A percentile compares a stretch with the other conserved stretches of the same genome.
Conservation (phyloP, 768 basidiomycete species). For the Lentinula edodes region DNA sequence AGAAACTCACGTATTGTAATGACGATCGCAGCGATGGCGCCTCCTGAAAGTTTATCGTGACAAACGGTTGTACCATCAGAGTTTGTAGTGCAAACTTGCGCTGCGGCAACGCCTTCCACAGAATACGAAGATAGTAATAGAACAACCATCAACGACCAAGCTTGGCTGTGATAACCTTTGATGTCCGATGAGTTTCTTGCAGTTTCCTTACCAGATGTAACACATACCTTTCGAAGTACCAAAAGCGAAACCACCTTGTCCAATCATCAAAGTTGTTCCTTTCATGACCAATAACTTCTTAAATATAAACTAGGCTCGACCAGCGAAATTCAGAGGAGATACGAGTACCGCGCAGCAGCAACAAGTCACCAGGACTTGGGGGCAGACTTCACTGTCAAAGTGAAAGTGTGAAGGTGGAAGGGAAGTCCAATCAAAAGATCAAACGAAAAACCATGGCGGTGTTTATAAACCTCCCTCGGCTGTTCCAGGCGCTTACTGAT, state of each 20-base stretch:
- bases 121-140: not conserved
- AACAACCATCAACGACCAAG: not conserved
- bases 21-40: not conserved
- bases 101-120: not conserved
- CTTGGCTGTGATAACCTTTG: not conserved
- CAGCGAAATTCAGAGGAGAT: not conserved
- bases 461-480: not conserved
- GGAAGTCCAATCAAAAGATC: not conserved
- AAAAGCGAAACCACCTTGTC: not conserved
- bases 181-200: not conserved
- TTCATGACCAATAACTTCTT: not conserved
- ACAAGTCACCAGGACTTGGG: constrained; percentile 4
- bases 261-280: not conserved
- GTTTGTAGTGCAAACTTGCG: not conserved
- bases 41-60: constrained; percentile 3
- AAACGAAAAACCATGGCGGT: not conserved
- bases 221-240: not conserved
- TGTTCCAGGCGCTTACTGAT: not conserved
- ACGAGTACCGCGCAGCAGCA: not conserved
- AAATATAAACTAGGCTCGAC: not conserved
- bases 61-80: not conserved
- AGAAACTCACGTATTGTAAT: not conserved
- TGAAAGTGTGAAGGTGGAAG: not conserved
- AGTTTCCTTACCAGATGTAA: not conserved
- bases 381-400: constrained; percentile 2